A percentile compares a stretch with the other conserved stretches of the same genome.
Evolutionary conservation across 192 early-diverging fungal genomes (phyloP).

Genomic region (Neocallimastix lanati): DNA sequence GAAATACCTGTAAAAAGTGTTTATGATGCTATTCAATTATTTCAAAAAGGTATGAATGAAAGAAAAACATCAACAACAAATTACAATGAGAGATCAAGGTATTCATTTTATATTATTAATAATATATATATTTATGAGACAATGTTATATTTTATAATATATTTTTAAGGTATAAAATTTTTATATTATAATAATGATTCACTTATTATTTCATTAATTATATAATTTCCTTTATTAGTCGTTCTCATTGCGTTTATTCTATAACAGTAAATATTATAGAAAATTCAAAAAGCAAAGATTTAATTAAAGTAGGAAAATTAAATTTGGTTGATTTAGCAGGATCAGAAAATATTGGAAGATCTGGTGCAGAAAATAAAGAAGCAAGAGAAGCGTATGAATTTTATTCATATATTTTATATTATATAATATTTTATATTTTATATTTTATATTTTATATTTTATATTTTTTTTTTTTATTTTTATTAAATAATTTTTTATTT

Average conservation of each 20-base stretch:
- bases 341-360: slow-evolving; percentile 77
- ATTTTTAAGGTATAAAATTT: too few relatives aligned
- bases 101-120: not conserved
- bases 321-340: slow-evolving; percentile 94
- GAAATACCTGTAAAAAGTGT: slow-evolving; percentile 54
- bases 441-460: too few relatives aligned
- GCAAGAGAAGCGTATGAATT: slow-evolving; percentile 69
- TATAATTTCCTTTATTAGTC: too few relatives aligned
- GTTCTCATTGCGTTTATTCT: slow-evolving; percentile 84
- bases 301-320: slow-evolving; percentile 81
- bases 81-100: slow-evolving; percentile 77
- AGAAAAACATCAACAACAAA: slow-evolving; percentile 67
- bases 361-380: slow-evolving; percentile 62
- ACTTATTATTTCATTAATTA: too few relatives aligned
- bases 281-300: slow-evolving; percentile 58
- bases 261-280: slow-evolving; percentile 80
- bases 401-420: too few relatives aligned
- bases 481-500: too few relatives aligned
- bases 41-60: slow-evolving; percentile 53
- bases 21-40: slow-evolving; percentile 45
- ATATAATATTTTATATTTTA: too few relatives aligned
- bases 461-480: too few relatives aligned
- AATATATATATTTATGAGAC: too few relatives aligned
- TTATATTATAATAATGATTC: too few relatives aligned
- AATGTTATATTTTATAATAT: too few relatives aligned